A percentile compares a stretch with the other conserved stretches of the same genome.
Evolutionary conservation across 164 flowering plant species (phyloP).

Genomic region (Chimonanthus praecox): DNA sequence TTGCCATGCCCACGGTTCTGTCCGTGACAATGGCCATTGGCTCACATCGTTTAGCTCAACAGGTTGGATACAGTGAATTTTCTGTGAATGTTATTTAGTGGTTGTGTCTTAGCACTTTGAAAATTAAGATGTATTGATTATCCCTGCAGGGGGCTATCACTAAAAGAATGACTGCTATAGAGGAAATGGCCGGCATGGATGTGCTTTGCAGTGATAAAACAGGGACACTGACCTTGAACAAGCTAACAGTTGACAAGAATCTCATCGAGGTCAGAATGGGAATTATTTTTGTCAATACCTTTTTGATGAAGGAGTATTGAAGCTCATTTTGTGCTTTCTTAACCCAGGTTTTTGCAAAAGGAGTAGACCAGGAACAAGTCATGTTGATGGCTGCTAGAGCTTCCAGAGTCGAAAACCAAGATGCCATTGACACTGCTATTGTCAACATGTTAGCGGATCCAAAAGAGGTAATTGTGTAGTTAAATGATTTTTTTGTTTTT

Average conservation of each 20-base stretch:
- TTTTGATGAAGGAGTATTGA: not conserved
- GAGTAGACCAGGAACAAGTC: constrained; percentile 41
- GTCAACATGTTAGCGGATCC: constrained; percentile 60
- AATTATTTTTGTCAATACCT: not conserved
- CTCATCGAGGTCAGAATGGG: constrained; percentile 75
- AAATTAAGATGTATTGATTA: not conserved
- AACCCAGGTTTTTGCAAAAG: constrained; percentile 52
- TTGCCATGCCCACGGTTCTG: constrained; percentile 70
- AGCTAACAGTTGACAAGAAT: constrained; percentile 75
- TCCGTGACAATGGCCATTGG: constrained; percentile 79
- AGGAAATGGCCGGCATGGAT: constrained; percentile 98
- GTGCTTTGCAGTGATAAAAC: constrained; percentile 94
- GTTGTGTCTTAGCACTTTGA: not conserved
- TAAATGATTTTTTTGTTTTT: not conserved
- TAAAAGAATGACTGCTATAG: constrained; percentile 95
- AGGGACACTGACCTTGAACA: constrained; percentile 82
- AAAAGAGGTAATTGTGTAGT: constrained; percentile 44
- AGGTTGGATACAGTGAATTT: constrained; percentile 25
- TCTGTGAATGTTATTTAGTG: not conserved
- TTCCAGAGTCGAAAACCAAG: constrained; percentile 48
- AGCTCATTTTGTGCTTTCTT: not conserved
- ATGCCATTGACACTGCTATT: constrained; percentile 53
- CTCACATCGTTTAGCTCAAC: constrained; percentile 61
- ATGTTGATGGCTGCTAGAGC: constrained; percentile 55
- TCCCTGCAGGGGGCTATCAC: constrained; percentile 79